Base-by-base conservation (phyloP, 2,329 filamentous ascomycete genomes). In the Penicillium brevicompactum region DNA sequence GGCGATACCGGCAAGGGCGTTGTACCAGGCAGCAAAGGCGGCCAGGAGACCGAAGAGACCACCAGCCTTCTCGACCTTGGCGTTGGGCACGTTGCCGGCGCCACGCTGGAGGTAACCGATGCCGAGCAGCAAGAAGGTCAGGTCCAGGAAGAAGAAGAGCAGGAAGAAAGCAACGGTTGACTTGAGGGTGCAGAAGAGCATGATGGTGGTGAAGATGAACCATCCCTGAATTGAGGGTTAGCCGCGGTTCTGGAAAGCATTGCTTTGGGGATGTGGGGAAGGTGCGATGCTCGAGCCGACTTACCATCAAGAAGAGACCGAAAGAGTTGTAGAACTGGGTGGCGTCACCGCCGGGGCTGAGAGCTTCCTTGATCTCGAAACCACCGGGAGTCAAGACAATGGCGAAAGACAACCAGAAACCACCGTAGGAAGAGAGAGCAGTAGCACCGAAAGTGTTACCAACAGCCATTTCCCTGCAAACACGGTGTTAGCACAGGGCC, bases 401-500 rank as follows among this genome's bases (percentile, higher is more conserved):
- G 59, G 80, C 89, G 66, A 90, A 89, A 11, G 81, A 80, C 67
- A 93, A 84, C 90, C 90, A 93, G 82, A 93, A 93, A 60, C 89
- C 89, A 65, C 90, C 90, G 69, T 90, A 93, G 0, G 89, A 92
- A 9, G 88, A 90, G 54, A 93, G 78, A 18, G 90, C 89, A 22
- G 89, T 92, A 49, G 89, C 90, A 80, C 89, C 89, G 63, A 93
- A 92, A 10, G 90, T 93, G 80, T 93, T 93, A 54, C 89, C 90
- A n/a, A 90, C 82, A 34, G 89, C 89, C 84, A 93, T 90, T 78
- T 93, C 90, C 89, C 88, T 91, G 59, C 14, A 24, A 46, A 46
- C 58, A 32, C 27, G 18, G 5, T 42, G 47, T 49, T 30, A 34
- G 22, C n/a, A 21, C 32, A 43, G 48, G 4, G 14, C 31, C 18